phyloP scores from a whole-genome alignment of 2,329 filamentous ascomycete species.

The Thielaviopsis euricoi region DNA sequence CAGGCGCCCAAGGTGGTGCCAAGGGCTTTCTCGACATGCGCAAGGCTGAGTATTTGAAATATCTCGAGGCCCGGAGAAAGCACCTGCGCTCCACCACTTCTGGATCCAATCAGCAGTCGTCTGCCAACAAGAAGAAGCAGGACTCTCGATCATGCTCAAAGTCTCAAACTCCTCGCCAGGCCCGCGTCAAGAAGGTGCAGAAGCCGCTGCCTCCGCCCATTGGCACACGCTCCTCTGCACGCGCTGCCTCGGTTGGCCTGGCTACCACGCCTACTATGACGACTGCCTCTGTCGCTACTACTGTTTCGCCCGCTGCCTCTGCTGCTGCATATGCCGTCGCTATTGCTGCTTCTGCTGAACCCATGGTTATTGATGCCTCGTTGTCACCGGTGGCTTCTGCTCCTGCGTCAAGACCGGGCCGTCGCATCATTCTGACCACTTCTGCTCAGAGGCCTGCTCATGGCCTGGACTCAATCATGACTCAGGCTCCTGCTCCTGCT shows the following conservation, averaged over 20 bases:
- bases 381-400: too few relatives aligned
- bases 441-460: neutral
- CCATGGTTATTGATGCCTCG: neutral
- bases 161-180: neutral
- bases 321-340: neutral
- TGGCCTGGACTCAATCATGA: neutral
- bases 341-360: neutral
- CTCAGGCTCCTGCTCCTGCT: neutral
- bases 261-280: neutral
- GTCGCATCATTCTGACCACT: neutral
- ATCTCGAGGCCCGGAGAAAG: neutral
- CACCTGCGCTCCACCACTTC: too few relatives aligned
- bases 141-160: neutral
- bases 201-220: neutral
- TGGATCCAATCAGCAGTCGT: too few relatives aligned
- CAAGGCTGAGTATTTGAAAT: neutral
- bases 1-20: too few relatives aligned
- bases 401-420: too few relatives aligned
- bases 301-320: neutral
- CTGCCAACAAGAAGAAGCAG: too few relatives aligned
- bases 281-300: neutral
- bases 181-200: neutral
- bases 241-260: neutral
- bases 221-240: neutral
- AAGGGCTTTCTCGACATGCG: neutral